phyloP scores from a whole-genome alignment of 169 alveolate genomes.

The Perkinsus marinus region DNA sequence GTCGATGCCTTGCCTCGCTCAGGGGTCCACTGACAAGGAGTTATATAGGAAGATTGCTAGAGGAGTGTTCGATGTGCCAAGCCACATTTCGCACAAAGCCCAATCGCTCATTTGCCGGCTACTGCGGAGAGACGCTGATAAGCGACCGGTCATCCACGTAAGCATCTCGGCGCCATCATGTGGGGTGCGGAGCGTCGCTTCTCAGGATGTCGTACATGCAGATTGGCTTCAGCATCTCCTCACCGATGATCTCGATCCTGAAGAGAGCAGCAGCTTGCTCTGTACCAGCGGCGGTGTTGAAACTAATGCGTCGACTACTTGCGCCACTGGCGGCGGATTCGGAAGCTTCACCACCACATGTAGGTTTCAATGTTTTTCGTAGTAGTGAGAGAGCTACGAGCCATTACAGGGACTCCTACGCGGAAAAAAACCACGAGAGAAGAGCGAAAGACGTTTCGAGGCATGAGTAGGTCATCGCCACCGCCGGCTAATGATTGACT shows the following conservation, averaged over 20 bases:
- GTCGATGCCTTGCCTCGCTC: not conserved
- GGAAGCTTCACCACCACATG: not conserved
- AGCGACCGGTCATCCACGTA: not conserved
- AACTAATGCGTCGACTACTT: not conserved
- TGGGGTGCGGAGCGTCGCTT: not conserved
- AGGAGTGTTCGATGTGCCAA: constrained; percentile 32
- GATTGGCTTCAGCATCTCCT: not conserved
- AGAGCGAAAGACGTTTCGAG: not conserved
- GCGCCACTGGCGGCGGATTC: not conserved
- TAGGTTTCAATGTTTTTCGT: not conserved
- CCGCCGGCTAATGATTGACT: no score
- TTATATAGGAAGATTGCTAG: constrained; percentile 34
- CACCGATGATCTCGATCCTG: not conserved
- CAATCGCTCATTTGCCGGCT: not conserved
- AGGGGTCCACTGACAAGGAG: constrained; percentile 42
- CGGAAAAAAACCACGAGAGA: not conserved
- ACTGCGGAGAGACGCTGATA: not conserved
- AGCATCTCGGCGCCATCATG: not conserved
- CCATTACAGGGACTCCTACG: not conserved
- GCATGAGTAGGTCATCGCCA: not conserved
- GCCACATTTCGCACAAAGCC: constrained; percentile 2
- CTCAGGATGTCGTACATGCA: not conserved
- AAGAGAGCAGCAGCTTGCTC: not conserved
- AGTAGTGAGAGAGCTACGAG: not conserved
- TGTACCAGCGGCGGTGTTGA: not conserved